phyloP scores from a whole-genome alignment of 371 early-diverging fungal genomes.

The Saksenaea vasiformis region DNA sequence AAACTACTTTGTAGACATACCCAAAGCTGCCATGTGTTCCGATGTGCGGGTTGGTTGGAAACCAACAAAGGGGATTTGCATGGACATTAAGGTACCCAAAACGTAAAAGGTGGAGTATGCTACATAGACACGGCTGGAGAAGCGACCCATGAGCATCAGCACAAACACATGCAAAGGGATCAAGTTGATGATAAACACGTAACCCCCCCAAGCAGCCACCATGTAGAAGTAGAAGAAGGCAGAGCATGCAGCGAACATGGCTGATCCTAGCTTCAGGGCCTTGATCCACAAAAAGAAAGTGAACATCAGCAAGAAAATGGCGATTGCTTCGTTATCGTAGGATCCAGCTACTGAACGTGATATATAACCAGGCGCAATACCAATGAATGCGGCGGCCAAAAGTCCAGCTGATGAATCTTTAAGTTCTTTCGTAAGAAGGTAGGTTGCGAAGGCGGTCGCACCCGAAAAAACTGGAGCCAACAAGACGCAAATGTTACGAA shows the following conservation, averaged over 20 bases:
- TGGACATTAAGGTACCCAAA: slow-evolving; percentile 93
- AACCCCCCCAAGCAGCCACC: slow-evolving; percentile 99
- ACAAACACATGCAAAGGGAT: slow-evolving; percentile 97
- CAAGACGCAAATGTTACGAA: slow-evolving; percentile 97
- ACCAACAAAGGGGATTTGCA: slow-evolving; percentile 99
- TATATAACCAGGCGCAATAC: slow-evolving; percentile 98
- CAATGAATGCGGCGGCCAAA: slow-evolving; percentile 96
- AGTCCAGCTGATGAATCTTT: slow-evolving; percentile 92
- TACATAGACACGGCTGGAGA: slow-evolving; percentile 90
- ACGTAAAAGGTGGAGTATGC: slow-evolving; percentile 97
- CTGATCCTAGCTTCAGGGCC: slow-evolving; percentile 90
- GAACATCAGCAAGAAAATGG: slow-evolving; percentile 96
- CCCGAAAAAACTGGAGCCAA: slow-evolving; percentile 96
- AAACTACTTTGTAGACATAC: slow-evolving; percentile 39
- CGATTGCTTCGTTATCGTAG: slow-evolving; percentile 99
- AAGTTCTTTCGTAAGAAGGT: slow-evolving; percentile 87
- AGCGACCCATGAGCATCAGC: slow-evolving; percentile 95
- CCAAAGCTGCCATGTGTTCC: slow-evolving; percentile 99
- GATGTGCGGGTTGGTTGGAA: slow-evolving; percentile 96
- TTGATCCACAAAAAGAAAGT: slow-evolving; percentile 98
- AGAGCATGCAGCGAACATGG: slow-evolving; percentile 82
- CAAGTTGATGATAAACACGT: slow-evolving; percentile 98
- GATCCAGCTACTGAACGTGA: slow-evolving; percentile 99
- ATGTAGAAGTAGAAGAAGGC: slow-evolving; percentile 98
- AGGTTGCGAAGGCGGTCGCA: slow-evolving; percentile 92